phyloP scores from a whole-genome alignment of 345 rosid genomes.

The Rhizophora apiculata region DNA sequence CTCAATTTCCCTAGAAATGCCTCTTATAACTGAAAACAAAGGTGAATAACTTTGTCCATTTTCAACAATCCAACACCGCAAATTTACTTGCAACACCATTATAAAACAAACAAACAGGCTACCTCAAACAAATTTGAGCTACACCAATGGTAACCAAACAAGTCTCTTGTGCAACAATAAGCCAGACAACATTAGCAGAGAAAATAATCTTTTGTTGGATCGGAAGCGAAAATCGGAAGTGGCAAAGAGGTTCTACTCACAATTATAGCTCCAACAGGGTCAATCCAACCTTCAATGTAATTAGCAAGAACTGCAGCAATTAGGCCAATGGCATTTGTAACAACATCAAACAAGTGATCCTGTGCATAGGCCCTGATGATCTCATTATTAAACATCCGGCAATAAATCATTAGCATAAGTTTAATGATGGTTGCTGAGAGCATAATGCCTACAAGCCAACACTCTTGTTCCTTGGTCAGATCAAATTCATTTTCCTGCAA shows the following conservation, averaged over 20 bases:
- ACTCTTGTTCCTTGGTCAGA: slow-evolving; percentile 67
- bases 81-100: too few species aligned
- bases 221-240: neutral
- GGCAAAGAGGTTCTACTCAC: slow-evolving; percentile 41
- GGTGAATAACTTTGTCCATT: too few species aligned
- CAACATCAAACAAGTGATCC: slow-evolving; percentile 95
- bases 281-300: slow-evolving; percentile 77
- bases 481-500: slow-evolving; percentile 63
- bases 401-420: slow-evolving; percentile 64
- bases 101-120: too few species aligned
- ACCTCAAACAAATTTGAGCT: too few species aligned
- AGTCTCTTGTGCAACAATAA: too few species aligned
- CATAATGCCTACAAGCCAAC: slow-evolving; percentile 96
- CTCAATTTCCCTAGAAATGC: neutral
- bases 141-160: too few species aligned
- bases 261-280: slow-evolving; percentile 95
- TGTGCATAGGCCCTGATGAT: slow-evolving; percentile 96
- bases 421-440: slow-evolving; percentile 85
- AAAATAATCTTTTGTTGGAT: neutral
- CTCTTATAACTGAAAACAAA: neutral
- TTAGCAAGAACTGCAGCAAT: slow-evolving; percentile 88
- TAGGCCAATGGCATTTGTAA: slow-evolving; percentile 93
- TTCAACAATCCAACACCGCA: too few species aligned
- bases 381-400: slow-evolving; percentile 79
- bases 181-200: too few species aligned